Percentiles rank a stretch among this genome's conserved stretches.
These are phyloP conservation scores for Platanthera guangdongensis DNA, from an alignment of 106 monocot species.

Conservation along the genomic window DNA sequence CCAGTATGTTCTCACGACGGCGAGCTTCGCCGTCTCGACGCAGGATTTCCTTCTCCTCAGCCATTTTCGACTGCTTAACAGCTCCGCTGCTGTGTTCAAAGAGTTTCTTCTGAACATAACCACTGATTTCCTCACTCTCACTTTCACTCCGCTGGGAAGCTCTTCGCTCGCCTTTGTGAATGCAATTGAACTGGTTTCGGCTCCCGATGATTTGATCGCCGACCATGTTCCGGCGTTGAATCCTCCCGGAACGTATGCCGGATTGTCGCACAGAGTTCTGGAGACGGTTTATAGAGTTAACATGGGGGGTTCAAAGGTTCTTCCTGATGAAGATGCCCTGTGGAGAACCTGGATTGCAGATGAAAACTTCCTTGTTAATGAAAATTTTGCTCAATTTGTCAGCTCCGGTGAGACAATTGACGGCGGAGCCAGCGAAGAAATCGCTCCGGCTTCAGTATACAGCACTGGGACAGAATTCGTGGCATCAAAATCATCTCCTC, in stretches of 20 bases:
- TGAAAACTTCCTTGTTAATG: slow-evolving; percentile 15
- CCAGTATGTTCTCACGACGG: slow-evolving; percentile 35
- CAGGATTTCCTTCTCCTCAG: slow-evolving; percentile 34
- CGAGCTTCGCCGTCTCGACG: slow-evolving; percentile 45
- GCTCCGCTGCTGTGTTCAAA: slow-evolving; percentile 16
- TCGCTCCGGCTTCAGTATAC: slow-evolving; percentile 47
- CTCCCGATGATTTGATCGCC: slow-evolving; percentile 39
- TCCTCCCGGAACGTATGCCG: background rate
- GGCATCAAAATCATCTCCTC: background rate
- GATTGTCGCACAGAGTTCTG: slow-evolving; percentile 15
- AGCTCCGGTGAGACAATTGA: slow-evolving; percentile 8
- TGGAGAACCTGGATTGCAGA: slow-evolving; percentile 53
- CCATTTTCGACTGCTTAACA: slow-evolving; percentile 19
- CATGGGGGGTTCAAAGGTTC: slow-evolving; percentile 48
- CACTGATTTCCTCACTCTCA: slow-evolving; percentile 18
- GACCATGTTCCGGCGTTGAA: slow-evolving; percentile 15
- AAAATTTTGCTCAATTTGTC: slow-evolving; percentile 7
- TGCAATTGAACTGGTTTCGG: slow-evolving; percentile 69
- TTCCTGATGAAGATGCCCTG: slow-evolving; percentile 38
- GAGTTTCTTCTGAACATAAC: slow-evolving; percentile 46
- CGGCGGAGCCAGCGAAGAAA: slow-evolving; percentile 30
- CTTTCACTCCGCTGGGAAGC: slow-evolving; percentile 28
- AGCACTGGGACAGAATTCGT: slow-evolving; percentile 16
- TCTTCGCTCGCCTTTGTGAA: slow-evolving; percentile 49
- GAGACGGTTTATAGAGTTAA: slow-evolving; percentile 58